A percentile compares a stretch with the other conserved stretches of the same genome.
Conservation (phyloP, 208 protist species). For the Strigomonas galati region DNA sequence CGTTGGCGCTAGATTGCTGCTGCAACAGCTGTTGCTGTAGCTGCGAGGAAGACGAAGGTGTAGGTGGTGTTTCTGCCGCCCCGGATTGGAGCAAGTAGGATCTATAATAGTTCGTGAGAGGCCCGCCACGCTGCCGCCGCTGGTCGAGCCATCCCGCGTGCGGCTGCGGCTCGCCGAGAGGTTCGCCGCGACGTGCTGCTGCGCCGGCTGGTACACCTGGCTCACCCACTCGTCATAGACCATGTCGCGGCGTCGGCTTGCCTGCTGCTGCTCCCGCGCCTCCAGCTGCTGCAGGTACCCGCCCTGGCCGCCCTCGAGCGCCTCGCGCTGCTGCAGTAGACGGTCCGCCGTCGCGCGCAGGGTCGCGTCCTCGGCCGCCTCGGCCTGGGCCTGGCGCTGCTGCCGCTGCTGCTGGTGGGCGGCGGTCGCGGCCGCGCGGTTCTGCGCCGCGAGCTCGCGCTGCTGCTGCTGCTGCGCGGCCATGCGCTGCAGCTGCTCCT, state of each 20-base stretch:
- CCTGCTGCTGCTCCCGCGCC: background rate
- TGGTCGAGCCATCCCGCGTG: background rate
- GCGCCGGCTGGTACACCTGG: conserved; percentile 24
- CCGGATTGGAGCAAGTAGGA: no score
- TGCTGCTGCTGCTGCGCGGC: conserved; percentile 1
- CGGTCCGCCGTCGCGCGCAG: conserved; percentile 5
- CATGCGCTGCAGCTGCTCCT: conserved; percentile 17
- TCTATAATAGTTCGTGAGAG: background rate
- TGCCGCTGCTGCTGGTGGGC: background rate
- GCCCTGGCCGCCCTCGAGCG: background rate
- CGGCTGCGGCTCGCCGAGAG: background rate
- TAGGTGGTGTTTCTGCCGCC: no score
- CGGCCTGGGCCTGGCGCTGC: conserved; percentile 8
- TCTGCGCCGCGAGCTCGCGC: conserved; percentile 10
- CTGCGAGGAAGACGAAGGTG: no score
- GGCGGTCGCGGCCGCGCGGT: conserved; percentile 12
- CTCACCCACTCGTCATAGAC: conserved; percentile 23
- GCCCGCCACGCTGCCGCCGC: background rate
- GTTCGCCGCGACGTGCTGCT: conserved; percentile 14
- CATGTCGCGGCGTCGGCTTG: conserved; percentile 11
- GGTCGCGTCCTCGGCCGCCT: background rate
- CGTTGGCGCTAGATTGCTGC: no score
- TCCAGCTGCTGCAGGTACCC: background rate
- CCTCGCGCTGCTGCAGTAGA: conserved; percentile 12
- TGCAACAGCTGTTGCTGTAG: no score